phyloP scores from a whole-genome alignment of 75 land plant genomes.

The Selaginella tamariscina region DNA sequence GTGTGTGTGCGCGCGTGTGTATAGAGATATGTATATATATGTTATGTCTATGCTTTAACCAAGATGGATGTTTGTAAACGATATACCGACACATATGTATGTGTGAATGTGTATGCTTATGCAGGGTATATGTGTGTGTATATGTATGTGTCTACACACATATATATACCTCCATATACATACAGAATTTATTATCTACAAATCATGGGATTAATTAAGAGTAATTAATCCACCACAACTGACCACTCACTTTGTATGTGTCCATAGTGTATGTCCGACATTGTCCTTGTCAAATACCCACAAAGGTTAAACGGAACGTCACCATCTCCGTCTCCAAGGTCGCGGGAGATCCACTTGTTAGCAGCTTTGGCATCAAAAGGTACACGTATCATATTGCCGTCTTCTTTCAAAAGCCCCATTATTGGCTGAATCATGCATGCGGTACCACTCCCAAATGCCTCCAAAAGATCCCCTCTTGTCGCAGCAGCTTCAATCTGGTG shows the following conservation, averaged over 20 bases:
- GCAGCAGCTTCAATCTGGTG: conserved; percentile 24
- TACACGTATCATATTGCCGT: conserved; percentile 14
- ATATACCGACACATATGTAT: too few species aligned
- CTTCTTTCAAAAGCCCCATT: conserved; percentile 18
- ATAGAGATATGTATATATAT: too few species aligned
- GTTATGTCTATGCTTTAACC: too few species aligned
- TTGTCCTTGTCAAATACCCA: conserved; percentile 22
- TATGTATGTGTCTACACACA: too few species aligned
- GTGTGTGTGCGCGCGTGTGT: too few species aligned
- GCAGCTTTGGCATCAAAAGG: conserved; percentile 24
- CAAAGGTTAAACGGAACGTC: conserved; percentile 24
- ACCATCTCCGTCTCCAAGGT: background rate
- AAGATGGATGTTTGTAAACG: too few species aligned
- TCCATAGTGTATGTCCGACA: conserved; percentile 23
- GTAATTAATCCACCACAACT: conserved; percentile 14
- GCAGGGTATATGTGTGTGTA: too few species aligned
- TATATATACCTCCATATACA: too few species aligned
- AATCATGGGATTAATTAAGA: too few species aligned
- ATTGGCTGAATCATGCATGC: conserved; percentile 29
- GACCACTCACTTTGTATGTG: conserved; percentile 25
- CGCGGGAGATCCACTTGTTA: conserved; percentile 13
- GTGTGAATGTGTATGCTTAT: too few species aligned
- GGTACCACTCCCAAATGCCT: conserved; percentile 26
- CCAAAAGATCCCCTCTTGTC: conserved; percentile 18
- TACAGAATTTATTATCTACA: too few species aligned